Evolutionary conservation across 257 asterid species (phyloP).

Genomic region (Gynochthodes officinalis): DNA sequence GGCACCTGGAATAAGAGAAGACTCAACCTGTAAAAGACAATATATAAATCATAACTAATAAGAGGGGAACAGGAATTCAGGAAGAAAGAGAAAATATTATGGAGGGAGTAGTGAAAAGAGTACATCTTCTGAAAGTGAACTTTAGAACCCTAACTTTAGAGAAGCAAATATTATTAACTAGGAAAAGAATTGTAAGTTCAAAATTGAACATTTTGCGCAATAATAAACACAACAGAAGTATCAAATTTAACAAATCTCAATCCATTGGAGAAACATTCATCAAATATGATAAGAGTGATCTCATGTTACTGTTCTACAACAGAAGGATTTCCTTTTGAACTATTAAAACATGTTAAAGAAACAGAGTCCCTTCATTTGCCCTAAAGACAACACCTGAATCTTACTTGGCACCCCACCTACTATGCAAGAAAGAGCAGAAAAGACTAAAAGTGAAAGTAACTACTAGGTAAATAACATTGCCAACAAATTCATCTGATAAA

Average conservation of each 20-base stretch:
- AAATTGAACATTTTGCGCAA: background rate
- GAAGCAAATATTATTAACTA: background rate
- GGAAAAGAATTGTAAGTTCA: background rate
- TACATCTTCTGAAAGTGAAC: background rate
- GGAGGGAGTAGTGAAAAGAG: background rate
- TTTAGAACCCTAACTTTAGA: background rate
- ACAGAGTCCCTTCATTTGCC: background rate
- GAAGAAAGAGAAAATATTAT: background rate
- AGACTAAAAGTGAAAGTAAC: background rate
- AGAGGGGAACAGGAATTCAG: conserved; percentile 11
- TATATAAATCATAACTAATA: conserved; percentile 14
- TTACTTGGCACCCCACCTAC: background rate
- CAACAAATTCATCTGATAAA: background rate
- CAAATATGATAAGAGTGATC: too few species aligned
- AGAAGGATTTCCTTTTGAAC: background rate
- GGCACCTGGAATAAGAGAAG: conserved; percentile 70
- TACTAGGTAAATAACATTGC: background rate
- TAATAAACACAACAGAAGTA: background rate
- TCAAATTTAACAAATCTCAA: background rate
- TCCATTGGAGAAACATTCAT: background rate
- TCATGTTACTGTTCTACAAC: background rate
- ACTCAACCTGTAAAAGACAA: conserved; percentile 30
- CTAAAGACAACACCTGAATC: background rate
- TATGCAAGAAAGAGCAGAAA: background rate
- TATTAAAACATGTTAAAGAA: conserved; percentile 7